Evolutionary conservation across 345 rosid species (phyloP).

Genomic region (Sisymbrium altissimum): DNA sequence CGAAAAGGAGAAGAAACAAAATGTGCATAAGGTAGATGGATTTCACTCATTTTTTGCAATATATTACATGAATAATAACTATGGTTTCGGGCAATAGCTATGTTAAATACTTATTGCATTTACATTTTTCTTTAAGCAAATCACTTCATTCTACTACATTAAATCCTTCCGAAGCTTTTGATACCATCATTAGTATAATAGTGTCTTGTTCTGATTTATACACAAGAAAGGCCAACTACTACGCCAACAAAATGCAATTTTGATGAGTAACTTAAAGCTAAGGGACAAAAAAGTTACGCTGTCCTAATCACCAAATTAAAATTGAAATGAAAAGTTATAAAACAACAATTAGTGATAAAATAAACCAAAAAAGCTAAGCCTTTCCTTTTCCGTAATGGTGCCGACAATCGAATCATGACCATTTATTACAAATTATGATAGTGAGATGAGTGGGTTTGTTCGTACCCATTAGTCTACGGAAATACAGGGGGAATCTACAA

Average conservation of each 20-base stretch:
- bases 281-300: slow-evolving; percentile 7
- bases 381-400: slow-evolving; percentile 20
- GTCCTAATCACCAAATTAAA: slow-evolving; percentile 22
- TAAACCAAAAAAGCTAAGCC: slow-evolving; percentile 24
- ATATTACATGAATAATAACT: background rate
- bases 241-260: background rate
- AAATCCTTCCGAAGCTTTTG: background rate
- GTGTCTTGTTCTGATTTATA: background rate
- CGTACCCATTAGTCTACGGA: slow-evolving; percentile 36
- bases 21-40: slow-evolving; percentile 32
- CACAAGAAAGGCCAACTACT: background rate
- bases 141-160: background rate
- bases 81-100: background rate
- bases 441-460: slow-evolving; percentile 26
- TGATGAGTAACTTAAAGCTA: background rate
- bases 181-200: background rate
- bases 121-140: background rate
- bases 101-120: background rate
- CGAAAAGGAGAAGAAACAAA: background rate
- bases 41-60: slow-evolving; percentile 2
- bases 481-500: slow-evolving; percentile 8
- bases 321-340: slow-evolving; percentile 18
- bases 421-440: slow-evolving; percentile 24
- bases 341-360: slow-evolving; percentile 24
- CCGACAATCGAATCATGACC: slow-evolving; percentile 36